A percentile compares a stretch with the other conserved stretches of the same genome.
Evolutionary conservation across 169 alveolate genomes (phyloP).

Genomic region (Plasmodium knowlesi): DNA sequence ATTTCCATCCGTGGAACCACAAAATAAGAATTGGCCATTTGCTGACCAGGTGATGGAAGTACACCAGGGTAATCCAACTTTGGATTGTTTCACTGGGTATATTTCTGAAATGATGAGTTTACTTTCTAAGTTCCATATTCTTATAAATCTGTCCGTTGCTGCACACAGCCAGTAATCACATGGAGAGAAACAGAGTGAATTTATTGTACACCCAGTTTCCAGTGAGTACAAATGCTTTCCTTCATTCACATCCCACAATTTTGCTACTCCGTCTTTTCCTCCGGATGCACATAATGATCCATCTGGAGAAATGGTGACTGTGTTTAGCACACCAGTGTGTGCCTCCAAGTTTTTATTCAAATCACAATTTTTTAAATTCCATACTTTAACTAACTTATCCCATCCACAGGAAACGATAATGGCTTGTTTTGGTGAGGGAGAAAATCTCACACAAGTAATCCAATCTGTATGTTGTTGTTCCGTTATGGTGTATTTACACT

Average conservation of each 20-base stretch:
- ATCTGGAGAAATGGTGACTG: constrained; percentile 96
- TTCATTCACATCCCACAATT: constrained; percentile 96
- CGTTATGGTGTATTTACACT: constrained; percentile 95
- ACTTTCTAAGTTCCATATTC: constrained; percentile 96
- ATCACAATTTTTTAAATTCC: constrained; percentile 94
- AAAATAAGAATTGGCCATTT: constrained; percentile 93
- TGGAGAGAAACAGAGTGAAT: constrained; percentile 96
- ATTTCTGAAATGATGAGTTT: constrained; percentile 93
- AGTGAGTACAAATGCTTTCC: constrained; percentile 95
- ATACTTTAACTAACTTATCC: constrained; percentile 97
- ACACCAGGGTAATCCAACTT: constrained; percentile 95
- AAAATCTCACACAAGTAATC: constrained; percentile 97
- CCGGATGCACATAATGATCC: constrained; percentile 99
- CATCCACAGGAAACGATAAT: constrained; percentile 97
- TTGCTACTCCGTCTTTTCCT: constrained; percentile 97
- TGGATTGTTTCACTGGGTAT: constrained; percentile 90
- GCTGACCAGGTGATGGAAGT: constrained; percentile 95
- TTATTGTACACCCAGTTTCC: constrained; percentile 94
- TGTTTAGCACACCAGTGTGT: constrained; percentile 95
- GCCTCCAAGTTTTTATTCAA: constrained; percentile 95
- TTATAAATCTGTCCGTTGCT: constrained; percentile 94
- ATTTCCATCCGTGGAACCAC: constrained; percentile 94
- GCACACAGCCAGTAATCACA: constrained; percentile 97
- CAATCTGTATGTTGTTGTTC: constrained; percentile 97
- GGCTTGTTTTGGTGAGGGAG: constrained; percentile 95